Evolutionary conservation across 2,329 filamentous ascomycete species (phyloP).

Genomic region (Akanthomyces muscarius): DNA sequence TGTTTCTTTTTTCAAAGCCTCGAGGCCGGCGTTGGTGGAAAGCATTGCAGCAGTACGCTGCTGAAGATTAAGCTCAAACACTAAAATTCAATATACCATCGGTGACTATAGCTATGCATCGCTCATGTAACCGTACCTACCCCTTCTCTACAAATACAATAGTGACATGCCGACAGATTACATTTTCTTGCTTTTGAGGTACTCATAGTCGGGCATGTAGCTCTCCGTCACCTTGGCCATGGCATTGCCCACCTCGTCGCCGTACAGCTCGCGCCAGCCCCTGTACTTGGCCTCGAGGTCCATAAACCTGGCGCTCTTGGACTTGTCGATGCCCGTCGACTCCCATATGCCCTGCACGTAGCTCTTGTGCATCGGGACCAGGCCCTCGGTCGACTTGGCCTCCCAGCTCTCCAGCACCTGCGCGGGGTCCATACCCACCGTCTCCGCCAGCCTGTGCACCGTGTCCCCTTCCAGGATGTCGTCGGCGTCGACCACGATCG

Average conservation of each 20-base stretch:
- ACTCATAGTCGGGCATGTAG: conserved; percentile 10
- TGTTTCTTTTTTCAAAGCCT: not conserved
- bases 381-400: conserved; percentile 1
- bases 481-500: conserved; percentile 16
- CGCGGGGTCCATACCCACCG: conserved; percentile 1
- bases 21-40: conserved; percentile 10
- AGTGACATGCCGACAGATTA: not conserved
- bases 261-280: conserved; percentile 12
- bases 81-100: not conserved
- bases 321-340: conserved; percentile 15
- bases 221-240: not conserved
- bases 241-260: not conserved
- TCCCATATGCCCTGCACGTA: conserved; percentile 13
- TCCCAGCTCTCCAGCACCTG: conserved; percentile 13
- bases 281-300: not conserved
- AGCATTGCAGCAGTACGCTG: not conserved
- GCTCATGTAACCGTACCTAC: not conserved
- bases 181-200: conserved; percentile 12
- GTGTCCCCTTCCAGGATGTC: conserved; percentile 12
- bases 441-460: not conserved
- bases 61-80: not conserved
- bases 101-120: not conserved
- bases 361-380: not conserved
- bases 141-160: not conserved
- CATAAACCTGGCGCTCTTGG: conserved; percentile 7